Percentiles rank a stretch among this genome's conserved stretches.
These are phyloP conservation scores for Plasmodium adleri DNA, from an alignment of 169 alveolate species.

Conservation along the genomic window DNA sequence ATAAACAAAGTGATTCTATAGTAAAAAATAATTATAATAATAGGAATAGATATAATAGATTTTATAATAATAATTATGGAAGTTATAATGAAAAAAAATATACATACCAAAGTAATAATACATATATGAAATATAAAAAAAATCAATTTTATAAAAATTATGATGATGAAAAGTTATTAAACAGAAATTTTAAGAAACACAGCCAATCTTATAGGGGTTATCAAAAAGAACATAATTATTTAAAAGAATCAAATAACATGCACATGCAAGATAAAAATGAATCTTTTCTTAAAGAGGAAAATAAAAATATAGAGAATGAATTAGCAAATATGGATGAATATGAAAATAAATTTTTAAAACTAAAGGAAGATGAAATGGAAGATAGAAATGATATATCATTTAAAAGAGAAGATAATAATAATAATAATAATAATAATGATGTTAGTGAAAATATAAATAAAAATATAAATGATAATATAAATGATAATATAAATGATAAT, in stretches of 20 bases:
- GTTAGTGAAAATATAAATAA: background rate
- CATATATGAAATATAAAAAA: background rate
- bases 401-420: conserved; percentile 9
- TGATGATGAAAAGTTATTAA: background rate
- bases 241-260: too few relatives aligned
- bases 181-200: background rate
- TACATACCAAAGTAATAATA: background rate
- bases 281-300: background rate
- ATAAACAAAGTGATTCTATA: too few relatives aligned
- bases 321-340: background rate
- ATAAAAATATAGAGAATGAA: background rate
- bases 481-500: background rate
- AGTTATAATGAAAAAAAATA: conserved; percentile 15
- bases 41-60: background rate
- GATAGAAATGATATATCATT: background rate
- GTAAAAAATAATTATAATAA: background rate
- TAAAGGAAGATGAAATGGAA: background rate
- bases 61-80: conserved; percentile 1
- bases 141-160: background rate
- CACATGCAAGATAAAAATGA: too few relatives aligned
- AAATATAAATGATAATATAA: background rate
- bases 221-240: too few relatives aligned
- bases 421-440: too few relatives aligned
- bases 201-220: too few relatives aligned
- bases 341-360: background rate